Percentiles rank a stretch among this genome's conserved stretches.
These are phyloP conservation scores for Halteria grandinella DNA, from an alignment of 73 alveolate species.

Conservation along the genomic window DNA sequence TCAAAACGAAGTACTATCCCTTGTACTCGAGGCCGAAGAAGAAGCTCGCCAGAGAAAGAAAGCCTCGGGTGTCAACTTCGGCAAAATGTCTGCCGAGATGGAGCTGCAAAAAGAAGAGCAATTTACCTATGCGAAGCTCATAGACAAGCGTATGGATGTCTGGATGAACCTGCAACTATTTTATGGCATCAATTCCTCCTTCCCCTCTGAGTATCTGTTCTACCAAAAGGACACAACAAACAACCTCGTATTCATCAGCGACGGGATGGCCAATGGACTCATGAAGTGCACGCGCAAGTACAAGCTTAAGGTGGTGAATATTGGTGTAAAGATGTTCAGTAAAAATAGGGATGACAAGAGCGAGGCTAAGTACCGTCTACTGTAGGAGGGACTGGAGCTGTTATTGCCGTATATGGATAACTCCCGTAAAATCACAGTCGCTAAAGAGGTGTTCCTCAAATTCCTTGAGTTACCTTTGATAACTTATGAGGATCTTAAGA, in stretches of 20 bases:
- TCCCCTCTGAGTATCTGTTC: slow-evolving; percentile 31
- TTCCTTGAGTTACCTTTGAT: slow-evolving; percentile 8
- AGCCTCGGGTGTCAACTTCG: slow-evolving; percentile 16
- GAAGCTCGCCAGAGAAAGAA: slow-evolving; percentile 9
- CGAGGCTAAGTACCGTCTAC: background rate
- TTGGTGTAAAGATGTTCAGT: slow-evolving; percentile 47
- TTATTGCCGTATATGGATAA: slow-evolving; percentile 43
- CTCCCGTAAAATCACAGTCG: slow-evolving; percentile 5
- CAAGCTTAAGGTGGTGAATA: slow-evolving; percentile 45
- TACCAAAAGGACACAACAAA: slow-evolving; percentile 30
- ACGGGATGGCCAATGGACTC: background rate
- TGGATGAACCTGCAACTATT: slow-evolving; percentile 39
- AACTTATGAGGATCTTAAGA: slow-evolving; percentile 24
- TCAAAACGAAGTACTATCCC: slow-evolving; percentile 38
- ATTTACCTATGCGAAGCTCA: slow-evolving; percentile 29
- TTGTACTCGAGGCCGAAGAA: slow-evolving; percentile 40
- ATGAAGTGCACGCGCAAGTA: slow-evolving; percentile 30
- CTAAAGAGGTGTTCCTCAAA: slow-evolving; percentile 1
- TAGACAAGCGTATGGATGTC: background rate
- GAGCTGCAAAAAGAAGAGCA: slow-evolving; percentile 36
- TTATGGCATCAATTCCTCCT: slow-evolving; percentile 32
- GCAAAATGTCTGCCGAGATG: slow-evolving; percentile 16
- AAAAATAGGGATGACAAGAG: slow-evolving; percentile 36
- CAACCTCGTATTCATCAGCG: slow-evolving; percentile 8
- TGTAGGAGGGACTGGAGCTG: slow-evolving; percentile 42